These are phyloP conservation scores for Stachybotrys echinatus DNA, from an alignment of 2,329 filamentous ascomycete species.

Conservation along the genomic window DNA sequence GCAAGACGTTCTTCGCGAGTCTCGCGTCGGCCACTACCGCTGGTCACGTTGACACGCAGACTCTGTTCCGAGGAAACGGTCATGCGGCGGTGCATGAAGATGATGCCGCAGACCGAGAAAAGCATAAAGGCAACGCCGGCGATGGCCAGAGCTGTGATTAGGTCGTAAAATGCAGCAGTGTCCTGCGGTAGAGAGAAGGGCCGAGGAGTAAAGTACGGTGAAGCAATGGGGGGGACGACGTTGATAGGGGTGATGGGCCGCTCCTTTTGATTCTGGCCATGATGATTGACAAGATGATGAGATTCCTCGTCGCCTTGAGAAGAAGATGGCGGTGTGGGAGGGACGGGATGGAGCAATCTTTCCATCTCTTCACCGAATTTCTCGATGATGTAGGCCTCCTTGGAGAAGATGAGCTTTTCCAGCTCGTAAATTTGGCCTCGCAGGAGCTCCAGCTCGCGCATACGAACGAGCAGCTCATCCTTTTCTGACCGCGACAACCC, in stretches of 20 bases:
- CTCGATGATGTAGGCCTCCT: conserved; percentile 33
- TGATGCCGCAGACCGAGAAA: conserved; percentile 17
- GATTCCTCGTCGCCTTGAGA: too few species aligned
- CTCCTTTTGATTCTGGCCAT: not conserved
- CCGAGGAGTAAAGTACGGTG: too few species aligned
- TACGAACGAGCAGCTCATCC: not conserved
- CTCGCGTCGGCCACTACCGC: conserved; percentile 17
- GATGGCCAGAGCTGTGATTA: conserved; percentile 18
- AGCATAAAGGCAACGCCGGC: conserved; percentile 15
- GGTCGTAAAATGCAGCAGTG: conserved; percentile 1
- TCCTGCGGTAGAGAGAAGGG: too few species aligned
- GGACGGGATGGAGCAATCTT: too few species aligned
- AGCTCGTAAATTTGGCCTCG: conserved; percentile 34
- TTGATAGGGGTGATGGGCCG: conserved; percentile 3
- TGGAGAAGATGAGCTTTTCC: conserved; percentile 34
- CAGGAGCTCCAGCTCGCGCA: conserved; percentile 37
- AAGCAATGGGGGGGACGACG: conserved; percentile 5
- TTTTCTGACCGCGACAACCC: not conserved
- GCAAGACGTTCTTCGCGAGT: conserved; percentile 19
- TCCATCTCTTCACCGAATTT: conserved; percentile 13
- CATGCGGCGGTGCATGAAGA: conserved; percentile 15
- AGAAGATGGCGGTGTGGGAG: too few species aligned
- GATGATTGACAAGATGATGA: too few species aligned
- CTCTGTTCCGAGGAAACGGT: conserved; percentile 9
- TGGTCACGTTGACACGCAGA: conserved; percentile 16